Percentiles rank a stretch among this genome's conserved stretches.
Conservation (phyloP, 2,329 filamentous ascomycete genomes). For the Chaetomiaceae sp. region DNA sequence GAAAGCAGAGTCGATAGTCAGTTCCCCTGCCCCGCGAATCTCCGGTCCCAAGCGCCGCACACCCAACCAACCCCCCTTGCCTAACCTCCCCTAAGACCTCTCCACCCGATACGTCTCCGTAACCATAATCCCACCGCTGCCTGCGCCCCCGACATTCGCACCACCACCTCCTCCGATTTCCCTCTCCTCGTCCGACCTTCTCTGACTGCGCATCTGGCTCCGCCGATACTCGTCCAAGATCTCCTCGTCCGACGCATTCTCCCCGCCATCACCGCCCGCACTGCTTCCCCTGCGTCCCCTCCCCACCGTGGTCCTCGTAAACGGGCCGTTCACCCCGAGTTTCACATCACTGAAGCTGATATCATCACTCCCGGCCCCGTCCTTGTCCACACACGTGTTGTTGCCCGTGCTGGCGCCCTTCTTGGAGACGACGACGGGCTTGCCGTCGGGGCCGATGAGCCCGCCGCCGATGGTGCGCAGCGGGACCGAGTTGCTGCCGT, state of each 20-base stretch:
- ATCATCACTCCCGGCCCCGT: not conserved
- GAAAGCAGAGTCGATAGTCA: too few species aligned
- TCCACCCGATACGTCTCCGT: constrained; percentile 14
- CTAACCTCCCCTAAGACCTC: constrained; percentile 3
- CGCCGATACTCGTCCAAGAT: constrained; percentile 10
- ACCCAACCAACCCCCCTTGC: not conserved
- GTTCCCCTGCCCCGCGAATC: too few species aligned
- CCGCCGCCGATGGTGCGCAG: constrained; percentile 19
- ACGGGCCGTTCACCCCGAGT: constrained; percentile 13
- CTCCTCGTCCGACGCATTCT: constrained; percentile 11
- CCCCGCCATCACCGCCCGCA: not conserved
- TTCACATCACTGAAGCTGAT: constrained; percentile 11
- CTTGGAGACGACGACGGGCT: not conserved
- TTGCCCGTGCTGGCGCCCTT: not conserved
- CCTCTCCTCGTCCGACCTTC: not conserved
- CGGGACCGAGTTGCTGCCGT: constrained; percentile 3
- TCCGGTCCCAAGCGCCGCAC: too few species aligned
- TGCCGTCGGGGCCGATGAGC: constrained; percentile 7
- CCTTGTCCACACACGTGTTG: not conserved
- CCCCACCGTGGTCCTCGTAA: constrained; percentile 11
- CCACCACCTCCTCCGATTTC: not conserved
- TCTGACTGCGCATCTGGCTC: not conserved
- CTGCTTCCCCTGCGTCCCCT: not conserved
- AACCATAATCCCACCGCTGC: constrained; percentile 12
- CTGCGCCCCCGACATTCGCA: too few species aligned